These are phyloP conservation scores for Septoria linicola DNA, from an alignment of 2,329 filamentous ascomycete species.

Conservation along the genomic window DNA sequence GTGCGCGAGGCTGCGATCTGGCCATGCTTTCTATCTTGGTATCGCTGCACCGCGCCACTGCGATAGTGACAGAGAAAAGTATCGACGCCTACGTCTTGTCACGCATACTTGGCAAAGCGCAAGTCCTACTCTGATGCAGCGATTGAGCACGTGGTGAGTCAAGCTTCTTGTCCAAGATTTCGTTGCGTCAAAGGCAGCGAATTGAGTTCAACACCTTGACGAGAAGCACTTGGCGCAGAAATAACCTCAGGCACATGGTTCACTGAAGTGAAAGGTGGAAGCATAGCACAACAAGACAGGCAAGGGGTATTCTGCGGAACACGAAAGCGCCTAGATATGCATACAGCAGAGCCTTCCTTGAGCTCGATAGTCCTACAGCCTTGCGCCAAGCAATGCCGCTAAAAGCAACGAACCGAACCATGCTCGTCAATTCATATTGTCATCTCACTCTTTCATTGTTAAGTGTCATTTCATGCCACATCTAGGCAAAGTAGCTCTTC, in stretches of 20 bases:
- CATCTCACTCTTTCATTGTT: background rate
- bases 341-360: background rate
- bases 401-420: background rate
- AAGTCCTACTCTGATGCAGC: slow-evolving; percentile 1
- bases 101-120: background rate
- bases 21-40: background rate
- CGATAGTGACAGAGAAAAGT: slow-evolving; percentile 1
- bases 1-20: background rate
- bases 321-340: background rate
- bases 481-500: slow-evolving; percentile 97
- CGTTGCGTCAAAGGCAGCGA: no score
- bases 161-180: slow-evolving; percentile 5
- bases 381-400: slow-evolving; percentile 8
- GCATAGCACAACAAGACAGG: background rate
- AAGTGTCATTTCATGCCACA: background rate
- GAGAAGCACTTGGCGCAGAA: no score
- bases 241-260: no score
- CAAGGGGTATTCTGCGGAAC: background rate
- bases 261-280: no score
- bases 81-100: background rate
- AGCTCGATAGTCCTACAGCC: background rate
- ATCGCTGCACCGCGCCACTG: background rate
- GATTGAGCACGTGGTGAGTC: slow-evolving; percentile 7
- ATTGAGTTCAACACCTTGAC: no score
- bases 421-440: slow-evolving; percentile 6